Evolutionary conservation across 352 stramenopile genomes (phyloP).

Genomic region (Aphanomyces invadans): DNA sequence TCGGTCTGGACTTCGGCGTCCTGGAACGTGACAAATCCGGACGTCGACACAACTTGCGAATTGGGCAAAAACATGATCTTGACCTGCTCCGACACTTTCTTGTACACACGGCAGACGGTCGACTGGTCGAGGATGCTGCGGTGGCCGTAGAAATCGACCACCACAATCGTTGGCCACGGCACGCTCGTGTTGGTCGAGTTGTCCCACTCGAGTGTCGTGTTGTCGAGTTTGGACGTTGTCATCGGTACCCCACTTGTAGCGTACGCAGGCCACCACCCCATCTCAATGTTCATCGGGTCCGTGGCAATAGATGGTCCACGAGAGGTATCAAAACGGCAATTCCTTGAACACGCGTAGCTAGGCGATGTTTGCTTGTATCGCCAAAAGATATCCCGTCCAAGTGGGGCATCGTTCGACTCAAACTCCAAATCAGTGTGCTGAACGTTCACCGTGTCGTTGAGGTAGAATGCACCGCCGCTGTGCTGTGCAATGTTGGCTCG

Average conservation of each 20-base stretch:
- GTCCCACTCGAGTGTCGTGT: slow-evolving; percentile 16
- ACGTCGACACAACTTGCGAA: slow-evolving; percentile 26
- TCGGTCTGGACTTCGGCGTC: slow-evolving; percentile 34
- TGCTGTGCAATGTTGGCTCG: neutral
- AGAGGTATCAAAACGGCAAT: slow-evolving; percentile 26
- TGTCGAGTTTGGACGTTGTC: slow-evolving; percentile 19
- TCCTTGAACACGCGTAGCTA: slow-evolving; percentile 30
- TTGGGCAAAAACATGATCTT: slow-evolving; percentile 43
- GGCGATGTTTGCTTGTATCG: slow-evolving; percentile 38
- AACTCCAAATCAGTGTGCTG: slow-evolving; percentile 24
- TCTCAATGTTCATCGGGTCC: slow-evolving; percentile 35
- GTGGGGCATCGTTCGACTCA: slow-evolving; percentile 33
- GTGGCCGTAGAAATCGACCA: slow-evolving; percentile 48
- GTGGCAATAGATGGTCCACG: slow-evolving; percentile 28
- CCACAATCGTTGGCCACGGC: slow-evolving; percentile 54
- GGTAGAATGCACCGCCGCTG: slow-evolving; percentile 15
- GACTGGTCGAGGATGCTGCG: slow-evolving; percentile 46
- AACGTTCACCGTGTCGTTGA: neutral
- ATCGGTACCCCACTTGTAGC: slow-evolving; percentile 58
- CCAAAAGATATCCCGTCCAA: slow-evolving; percentile 53
- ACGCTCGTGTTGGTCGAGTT: neutral
- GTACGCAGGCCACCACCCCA: slow-evolving; percentile 48
- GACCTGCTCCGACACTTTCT: slow-evolving; percentile 27
- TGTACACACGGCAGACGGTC: slow-evolving; percentile 31
- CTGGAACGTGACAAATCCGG: slow-evolving; percentile 48